Evolutionary conservation across 2,329 filamentous ascomycete species (phyloP).

Genomic region (Fusarium nelsonii): DNA sequence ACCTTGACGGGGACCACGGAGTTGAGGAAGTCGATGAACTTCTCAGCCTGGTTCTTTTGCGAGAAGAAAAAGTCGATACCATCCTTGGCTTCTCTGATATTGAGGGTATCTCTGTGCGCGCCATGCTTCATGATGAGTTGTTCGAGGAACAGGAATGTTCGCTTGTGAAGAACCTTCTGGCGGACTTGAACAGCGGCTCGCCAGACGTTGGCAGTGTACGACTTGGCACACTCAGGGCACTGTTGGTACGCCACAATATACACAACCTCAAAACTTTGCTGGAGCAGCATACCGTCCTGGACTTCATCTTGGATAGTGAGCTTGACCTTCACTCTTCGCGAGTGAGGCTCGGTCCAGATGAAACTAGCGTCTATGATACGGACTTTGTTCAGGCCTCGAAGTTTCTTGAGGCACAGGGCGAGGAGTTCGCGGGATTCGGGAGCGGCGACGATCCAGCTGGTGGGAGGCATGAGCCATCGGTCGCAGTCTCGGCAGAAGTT

Average conservation of each 20-base stretch:
- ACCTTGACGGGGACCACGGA: slow-evolving; percentile 82
- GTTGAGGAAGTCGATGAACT: slow-evolving; percentile 89
- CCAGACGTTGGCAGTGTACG: slow-evolving; percentile 97
- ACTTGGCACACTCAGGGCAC: slow-evolving; percentile 95
- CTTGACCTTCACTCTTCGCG: slow-evolving; percentile 90
- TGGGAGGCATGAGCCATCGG: slow-evolving; percentile 89
- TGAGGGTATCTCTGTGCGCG: slow-evolving; percentile 92
- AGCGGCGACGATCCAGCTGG: slow-evolving; percentile 84
- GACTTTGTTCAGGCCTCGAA: slow-evolving; percentile 88
- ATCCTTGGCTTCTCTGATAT: slow-evolving; percentile 97
- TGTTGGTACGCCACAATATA: slow-evolving; percentile 93
- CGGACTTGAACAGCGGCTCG: slow-evolving; percentile 92
- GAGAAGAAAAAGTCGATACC: slow-evolving; percentile 97
- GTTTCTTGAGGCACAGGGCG: slow-evolving; percentile 88
- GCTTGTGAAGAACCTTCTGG: slow-evolving; percentile 97
- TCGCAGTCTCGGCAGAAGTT: slow-evolving; percentile 97
- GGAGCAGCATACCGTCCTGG: slow-evolving; percentile 75
- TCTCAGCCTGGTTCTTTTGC: slow-evolving; percentile 89
- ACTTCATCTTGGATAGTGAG: slow-evolving; percentile 86
- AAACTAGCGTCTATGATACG: slow-evolving; percentile 96
- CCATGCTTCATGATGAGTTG: slow-evolving; percentile 95
- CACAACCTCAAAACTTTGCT: slow-evolving; percentile 95
- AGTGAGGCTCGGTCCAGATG: slow-evolving; percentile 98
- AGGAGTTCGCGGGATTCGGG: slow-evolving; percentile 93
- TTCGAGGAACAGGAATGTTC: slow-evolving; percentile 79